Evolutionary conservation across 2,329 filamentous ascomycete species (phyloP).

Genomic region (Talaromyces atroroseus): DNA sequence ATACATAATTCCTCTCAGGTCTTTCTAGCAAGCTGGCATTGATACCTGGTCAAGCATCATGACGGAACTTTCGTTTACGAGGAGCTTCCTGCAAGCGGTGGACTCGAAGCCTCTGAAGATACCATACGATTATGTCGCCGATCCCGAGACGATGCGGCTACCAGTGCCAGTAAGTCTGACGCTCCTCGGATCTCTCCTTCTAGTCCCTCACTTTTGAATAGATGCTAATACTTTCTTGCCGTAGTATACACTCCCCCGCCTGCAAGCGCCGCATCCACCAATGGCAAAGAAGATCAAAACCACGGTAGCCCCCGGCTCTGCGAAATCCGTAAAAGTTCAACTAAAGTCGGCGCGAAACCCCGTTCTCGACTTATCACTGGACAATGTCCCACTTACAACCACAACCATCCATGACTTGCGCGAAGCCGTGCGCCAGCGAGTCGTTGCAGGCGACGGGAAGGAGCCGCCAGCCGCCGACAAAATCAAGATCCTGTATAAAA

Average conservation of each 20-base stretch:
- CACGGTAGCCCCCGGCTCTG: constrained; percentile 31
- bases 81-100: constrained; percentile 72
- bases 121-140: constrained; percentile 83
- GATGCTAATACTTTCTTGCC: background rate
- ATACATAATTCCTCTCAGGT: background rate
- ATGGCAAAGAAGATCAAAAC: constrained; percentile 39
- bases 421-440: constrained; percentile 57
- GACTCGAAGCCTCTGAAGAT: constrained; percentile 76
- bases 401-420: constrained; percentile 79
- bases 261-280: constrained; percentile 37
- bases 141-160: constrained; percentile 70
- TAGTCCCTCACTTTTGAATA: background rate
- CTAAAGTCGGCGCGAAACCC: constrained; percentile 65
- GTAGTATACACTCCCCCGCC: constrained; percentile 46
- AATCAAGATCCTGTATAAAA: constrained; percentile 78
- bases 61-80: constrained; percentile 81
- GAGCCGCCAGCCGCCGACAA: constrained; percentile 53
- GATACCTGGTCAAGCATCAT: constrained; percentile 41
- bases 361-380: constrained; percentile 61
- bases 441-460: constrained; percentile 49
- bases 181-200: background rate
- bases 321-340: constrained; percentile 33
- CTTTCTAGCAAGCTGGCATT: background rate
- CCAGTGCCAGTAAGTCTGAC: constrained; percentile 70
- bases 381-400: constrained; percentile 54